Evolutionary conservation across 2,329 filamentous ascomycete species (phyloP), one percentile per base, ranked within the genome.

Genomic region (Trichoderma koningiopsis): DNA sequence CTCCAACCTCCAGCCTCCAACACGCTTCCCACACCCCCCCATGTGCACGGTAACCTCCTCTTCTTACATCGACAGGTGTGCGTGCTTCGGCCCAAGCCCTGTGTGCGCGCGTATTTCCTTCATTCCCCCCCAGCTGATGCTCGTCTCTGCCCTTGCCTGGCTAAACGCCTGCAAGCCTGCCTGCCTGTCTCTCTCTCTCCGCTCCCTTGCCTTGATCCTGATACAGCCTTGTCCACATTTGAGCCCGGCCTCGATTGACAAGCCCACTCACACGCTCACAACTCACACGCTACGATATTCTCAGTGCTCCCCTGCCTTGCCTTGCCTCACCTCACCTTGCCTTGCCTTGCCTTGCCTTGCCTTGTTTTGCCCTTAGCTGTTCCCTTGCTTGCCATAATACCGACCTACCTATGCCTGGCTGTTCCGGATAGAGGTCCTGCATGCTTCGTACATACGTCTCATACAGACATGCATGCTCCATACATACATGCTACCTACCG

Each of bases 161-260:
- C 47, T 56, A 56, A 56, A 27, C 52, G 52, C 52, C 27, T 56
- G 52, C 52, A 27, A 29, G 52, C 40, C 40, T 55, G 61, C 47
- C 62, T 47, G 35, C 33, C 33, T 33, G 33, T 33, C 33, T 65
- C 52, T 53, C 52, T 53, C 31, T 19, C 59, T 31, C 47, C 60
- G 24, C 43, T 49, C 60, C 60, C 60, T 63, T 67, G 53, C 40
- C 63, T 43, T 59, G 47, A 55, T 67, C 55, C 63, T 67, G 63
- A 67, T 67, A 67, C 63, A 67, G 63, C 63, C 63, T 67, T 67
- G 63, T 67, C 63, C 52, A 31, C 63, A 67, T 67, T 59, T 58
- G 63, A 67, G 63, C 37, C 63, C 63, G 55, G 63, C 63, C 63
- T 67, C 63, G 37, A 58, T 59, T 59, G 43, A 62, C 58, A 55